Conservation (phyloP, 306 rosid species). For the Lathyrus oleraceus region DNA sequence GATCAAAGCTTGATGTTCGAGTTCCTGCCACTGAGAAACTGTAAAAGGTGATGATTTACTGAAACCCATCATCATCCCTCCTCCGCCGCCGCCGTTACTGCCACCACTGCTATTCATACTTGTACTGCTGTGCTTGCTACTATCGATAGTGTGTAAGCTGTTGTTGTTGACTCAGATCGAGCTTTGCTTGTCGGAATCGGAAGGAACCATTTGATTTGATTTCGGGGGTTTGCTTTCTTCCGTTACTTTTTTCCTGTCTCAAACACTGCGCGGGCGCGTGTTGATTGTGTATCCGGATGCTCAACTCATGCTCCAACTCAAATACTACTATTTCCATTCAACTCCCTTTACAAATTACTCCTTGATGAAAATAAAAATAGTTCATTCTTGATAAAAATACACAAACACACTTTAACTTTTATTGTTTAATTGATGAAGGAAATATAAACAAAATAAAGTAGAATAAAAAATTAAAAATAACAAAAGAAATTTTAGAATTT, state of each 20-base stretch:
- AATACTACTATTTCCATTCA: background rate
- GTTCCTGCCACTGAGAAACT: constrained; percentile 79
- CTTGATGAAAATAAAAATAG: no score
- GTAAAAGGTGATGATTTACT: constrained; percentile 57
- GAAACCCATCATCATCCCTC: constrained; percentile 42
- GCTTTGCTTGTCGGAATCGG: background rate
- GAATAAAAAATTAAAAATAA: no score
- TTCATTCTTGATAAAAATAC: no score
- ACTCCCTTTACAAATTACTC: no score
- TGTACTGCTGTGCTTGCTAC: background rate
- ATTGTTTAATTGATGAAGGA: no score
- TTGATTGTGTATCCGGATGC: background rate
- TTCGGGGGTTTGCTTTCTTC: background rate
- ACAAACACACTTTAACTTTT: no score
- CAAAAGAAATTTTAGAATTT: no score
- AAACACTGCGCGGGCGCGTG: background rate
- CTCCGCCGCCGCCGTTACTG: constrained; percentile 9
- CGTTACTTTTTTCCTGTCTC: background rate
- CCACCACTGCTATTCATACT: constrained; percentile 36
- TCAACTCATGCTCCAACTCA: background rate
- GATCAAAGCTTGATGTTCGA: constrained; percentile 79
- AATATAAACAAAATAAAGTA: no score
- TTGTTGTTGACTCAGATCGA: background rate
- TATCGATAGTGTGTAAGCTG: background rate
- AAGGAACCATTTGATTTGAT: constrained; percentile 1